phyloP scores from a whole-genome alignment of 2,329 filamentous ascomycete species.

The Sclerotinia subarctica region DNA sequence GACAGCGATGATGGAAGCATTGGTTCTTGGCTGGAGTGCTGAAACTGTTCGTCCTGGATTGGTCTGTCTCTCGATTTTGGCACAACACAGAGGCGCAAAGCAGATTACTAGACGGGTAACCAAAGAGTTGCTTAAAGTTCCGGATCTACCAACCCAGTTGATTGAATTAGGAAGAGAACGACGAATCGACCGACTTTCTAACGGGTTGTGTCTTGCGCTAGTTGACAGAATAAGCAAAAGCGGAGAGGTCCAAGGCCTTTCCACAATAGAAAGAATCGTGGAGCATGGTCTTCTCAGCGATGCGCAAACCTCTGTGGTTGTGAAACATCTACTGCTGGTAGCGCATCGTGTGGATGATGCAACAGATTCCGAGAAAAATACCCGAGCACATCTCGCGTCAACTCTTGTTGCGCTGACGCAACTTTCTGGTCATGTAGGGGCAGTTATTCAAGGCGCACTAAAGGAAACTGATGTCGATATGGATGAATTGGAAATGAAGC shows the following conservation, averaged over 20 bases:
- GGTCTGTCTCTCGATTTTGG: constrained; percentile 75
- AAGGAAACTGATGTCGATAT: constrained; percentile 68
- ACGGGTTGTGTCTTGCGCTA: constrained; percentile 66
- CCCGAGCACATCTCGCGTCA: constrained; percentile 62
- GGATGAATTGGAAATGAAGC: constrained; percentile 68
- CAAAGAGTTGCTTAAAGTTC: constrained; percentile 63
- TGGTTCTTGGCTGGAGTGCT: constrained; percentile 71
- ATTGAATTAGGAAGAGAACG: constrained; percentile 61
- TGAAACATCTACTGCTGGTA: constrained; percentile 62
- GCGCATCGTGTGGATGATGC: constrained; percentile 56
- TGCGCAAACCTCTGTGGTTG: constrained; percentile 60
- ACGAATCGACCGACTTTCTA: constrained; percentile 66
- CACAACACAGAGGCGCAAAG: constrained; percentile 71
- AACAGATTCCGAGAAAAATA: constrained; percentile 52
- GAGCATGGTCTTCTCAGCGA: constrained; percentile 58
- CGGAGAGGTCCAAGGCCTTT: constrained; percentile 54
- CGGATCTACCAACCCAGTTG: constrained; percentile 57
- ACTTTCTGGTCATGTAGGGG: constrained; percentile 54
- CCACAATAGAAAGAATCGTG: constrained; percentile 60
- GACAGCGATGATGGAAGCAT: constrained; percentile 85
- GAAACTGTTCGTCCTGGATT: constrained; percentile 72
- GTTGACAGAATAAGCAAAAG: constrained; percentile 60
- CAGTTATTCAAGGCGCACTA: constrained; percentile 65
- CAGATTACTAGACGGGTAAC: constrained; percentile 68
- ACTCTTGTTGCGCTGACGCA: constrained; percentile 65